Conservation (phyloP, 805 yeast genomes). For the Starmerella stellata region DNA sequence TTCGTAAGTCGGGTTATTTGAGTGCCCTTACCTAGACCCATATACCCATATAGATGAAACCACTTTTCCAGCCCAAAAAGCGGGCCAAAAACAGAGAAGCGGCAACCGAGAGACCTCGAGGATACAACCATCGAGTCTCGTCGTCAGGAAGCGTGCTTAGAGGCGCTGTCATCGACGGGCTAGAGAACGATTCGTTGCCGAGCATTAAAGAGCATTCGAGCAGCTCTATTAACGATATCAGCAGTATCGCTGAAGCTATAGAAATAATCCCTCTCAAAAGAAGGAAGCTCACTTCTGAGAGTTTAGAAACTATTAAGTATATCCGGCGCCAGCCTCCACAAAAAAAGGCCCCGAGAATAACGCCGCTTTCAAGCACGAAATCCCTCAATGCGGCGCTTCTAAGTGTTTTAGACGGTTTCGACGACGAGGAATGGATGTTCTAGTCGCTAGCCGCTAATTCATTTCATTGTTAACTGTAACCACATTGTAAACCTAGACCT, state of each 20-base stretch:
- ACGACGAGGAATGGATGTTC: slow-evolving; percentile 9
- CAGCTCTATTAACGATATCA: background rate
- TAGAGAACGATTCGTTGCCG: background rate
- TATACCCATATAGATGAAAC: too few species aligned
- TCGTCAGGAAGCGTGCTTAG: slow-evolving; percentile 9
- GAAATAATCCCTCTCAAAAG: background rate
- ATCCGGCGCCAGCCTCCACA: background rate
- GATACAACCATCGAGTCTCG: too few species aligned
- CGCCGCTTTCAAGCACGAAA: background rate
- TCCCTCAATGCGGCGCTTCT: background rate
- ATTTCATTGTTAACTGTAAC: too few species aligned
- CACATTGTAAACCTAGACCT: too few species aligned
- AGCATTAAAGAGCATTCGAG: background rate
- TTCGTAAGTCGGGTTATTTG: too few species aligned
- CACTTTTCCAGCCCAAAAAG: too few species aligned
- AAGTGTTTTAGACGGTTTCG: slow-evolving; percentile 1
- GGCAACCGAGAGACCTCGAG: background rate
- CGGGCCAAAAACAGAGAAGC: background rate
- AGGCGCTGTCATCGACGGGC: background rate
- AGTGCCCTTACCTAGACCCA: too few species aligned
- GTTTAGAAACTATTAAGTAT: background rate
- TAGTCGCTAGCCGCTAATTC: too few species aligned
- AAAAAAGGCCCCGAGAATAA: too few species aligned
- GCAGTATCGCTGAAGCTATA: background rate
- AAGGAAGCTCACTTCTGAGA: background rate